A percentile compares a stretch with the other conserved stretches of the same genome.
Evolutionary conservation across 441 rosid genomes (phyloP).

Genomic region (Gossypium davidsonii): DNA sequence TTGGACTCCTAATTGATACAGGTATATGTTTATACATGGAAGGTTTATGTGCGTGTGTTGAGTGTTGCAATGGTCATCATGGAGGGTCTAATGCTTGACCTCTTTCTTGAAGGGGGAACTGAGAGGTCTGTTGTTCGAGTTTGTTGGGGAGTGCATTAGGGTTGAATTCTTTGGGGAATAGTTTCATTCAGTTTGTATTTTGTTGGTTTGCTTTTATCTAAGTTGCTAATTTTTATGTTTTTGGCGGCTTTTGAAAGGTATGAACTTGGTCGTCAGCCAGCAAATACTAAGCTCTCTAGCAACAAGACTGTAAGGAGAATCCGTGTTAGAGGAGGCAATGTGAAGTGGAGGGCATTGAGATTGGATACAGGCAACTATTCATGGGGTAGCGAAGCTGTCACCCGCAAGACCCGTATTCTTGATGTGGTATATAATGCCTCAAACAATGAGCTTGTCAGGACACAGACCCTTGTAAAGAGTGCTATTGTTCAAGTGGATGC

Average conservation of each 20-base stretch:
- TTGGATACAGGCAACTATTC: conserved; percentile 70
- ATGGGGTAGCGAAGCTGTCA: conserved; percentile 70
- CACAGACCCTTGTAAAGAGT: conserved; percentile 66
- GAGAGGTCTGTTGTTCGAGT: not conserved
- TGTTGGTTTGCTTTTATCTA: not conserved
- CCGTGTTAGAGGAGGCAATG: conserved; percentile 68
- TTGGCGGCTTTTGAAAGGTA: conserved; percentile 33
- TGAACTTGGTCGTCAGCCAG: conserved; percentile 71
- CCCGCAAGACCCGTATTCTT: conserved; percentile 69
- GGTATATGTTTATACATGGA: no score
- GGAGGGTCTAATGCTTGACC: not conserved
- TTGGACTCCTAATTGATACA: no score
- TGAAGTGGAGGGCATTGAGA: conserved; percentile 73
- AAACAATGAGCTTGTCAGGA: conserved; percentile 72
- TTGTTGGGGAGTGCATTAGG: not conserved
- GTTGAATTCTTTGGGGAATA: not conserved
- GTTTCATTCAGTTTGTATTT: not conserved
- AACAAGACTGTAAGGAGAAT: conserved; percentile 70
- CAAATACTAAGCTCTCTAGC: conserved; percentile 67
- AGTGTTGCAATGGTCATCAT: not conserved
- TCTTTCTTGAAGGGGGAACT: not conserved
- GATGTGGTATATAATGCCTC: conserved; percentile 77
- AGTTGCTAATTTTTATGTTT: not conserved
- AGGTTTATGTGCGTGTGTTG: not conserved
- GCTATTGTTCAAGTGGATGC: conserved; percentile 73